Percentiles rank a stretch among this genome's conserved stretches.
Conservation (phyloP, 805 yeast species). For the Candida lessepsii region DNA sequence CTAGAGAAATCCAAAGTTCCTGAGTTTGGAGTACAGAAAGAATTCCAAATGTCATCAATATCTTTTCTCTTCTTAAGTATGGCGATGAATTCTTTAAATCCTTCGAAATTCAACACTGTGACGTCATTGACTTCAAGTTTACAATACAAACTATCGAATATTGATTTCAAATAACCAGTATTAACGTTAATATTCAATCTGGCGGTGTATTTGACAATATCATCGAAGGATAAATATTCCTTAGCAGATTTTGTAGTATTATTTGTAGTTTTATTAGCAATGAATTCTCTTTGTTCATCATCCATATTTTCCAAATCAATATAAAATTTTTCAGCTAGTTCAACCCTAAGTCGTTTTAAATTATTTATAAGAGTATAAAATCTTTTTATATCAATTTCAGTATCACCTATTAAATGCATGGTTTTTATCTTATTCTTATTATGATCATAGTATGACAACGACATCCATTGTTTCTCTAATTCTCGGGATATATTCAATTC, state of each 20-base stretch:
- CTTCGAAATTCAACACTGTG: constrained; percentile 56
- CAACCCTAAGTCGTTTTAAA: constrained; percentile 59
- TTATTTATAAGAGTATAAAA: constrained; percentile 49
- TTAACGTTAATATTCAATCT: constrained; percentile 74
- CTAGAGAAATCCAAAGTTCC: constrained; percentile 36
- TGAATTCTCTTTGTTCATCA: constrained; percentile 24
- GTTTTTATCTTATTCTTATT: constrained; percentile 68
- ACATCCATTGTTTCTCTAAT: constrained; percentile 69
- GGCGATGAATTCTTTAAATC: constrained; percentile 74
- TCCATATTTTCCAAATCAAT: constrained; percentile 39
- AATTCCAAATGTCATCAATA: constrained; percentile 48
- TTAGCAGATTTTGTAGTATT: constrained; percentile 20
- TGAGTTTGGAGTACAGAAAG: constrained; percentile 17
- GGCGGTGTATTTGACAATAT: constrained; percentile 62
- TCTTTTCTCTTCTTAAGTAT: constrained; percentile 67
- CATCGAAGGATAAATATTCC: constrained; percentile 54
- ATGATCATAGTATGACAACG: constrained; percentile 67
- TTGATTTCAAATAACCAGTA: constrained; percentile 41
- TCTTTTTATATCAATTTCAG: constrained; percentile 55
- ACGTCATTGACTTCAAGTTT: constrained; percentile 31
- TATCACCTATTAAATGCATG: constrained; percentile 72
- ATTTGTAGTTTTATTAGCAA: constrained; percentile 21
- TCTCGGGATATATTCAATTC: constrained; percentile 74
- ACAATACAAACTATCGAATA: constrained; percentile 40
- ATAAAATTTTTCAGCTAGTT: constrained; percentile 58